Evolutionary conservation across 1,284 basidiomycete species (phyloP), one percentile per base, ranked within the genome.

Genomic region (Ustilago loliicola): DNA sequence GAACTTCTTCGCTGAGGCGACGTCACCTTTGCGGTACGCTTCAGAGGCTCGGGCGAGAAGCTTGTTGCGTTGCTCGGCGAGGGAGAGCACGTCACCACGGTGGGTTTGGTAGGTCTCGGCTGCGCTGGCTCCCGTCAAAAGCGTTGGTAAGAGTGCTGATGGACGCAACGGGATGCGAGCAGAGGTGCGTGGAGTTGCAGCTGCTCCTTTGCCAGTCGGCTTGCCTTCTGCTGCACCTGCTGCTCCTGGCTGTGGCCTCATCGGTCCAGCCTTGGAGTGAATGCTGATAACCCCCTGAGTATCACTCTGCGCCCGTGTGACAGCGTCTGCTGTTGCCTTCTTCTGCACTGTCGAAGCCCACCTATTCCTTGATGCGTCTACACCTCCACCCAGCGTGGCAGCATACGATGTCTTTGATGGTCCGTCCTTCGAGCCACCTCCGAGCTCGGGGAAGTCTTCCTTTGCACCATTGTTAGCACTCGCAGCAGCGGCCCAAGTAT

Each of bases 1-100:
- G 88, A 96, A 98, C 54, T 94, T 89, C 86, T 97, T 96, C 25
- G 96, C 96, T 0, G 93, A 93, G 0, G 94, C 94, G 3, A 96
- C 96, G 79, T 99, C 96, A 4, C 96, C 95, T 13, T 93, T 90
- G 52, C 94, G 89, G 93, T 94, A 98, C 2, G 96, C 95, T 83
- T 98, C 95, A 1, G 96, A 95, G 5, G 96, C 96, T 51, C 94
- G 91, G 2, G 93, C 94, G n/a, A 99, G 89, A 84, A 94, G 96
- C 13, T 94, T 94, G 83, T 98, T 98, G 36, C 96, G 89, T 42
- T 94, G 94, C 8, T 95, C 93, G 47, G 95, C 95, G 7, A 98
- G 91, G 76, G 96, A 93, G 70, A 98, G 89, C 25, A 94, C 94
- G 29, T 93, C 90, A 34, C 91, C 90, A 7, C 96, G 92, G 80